Percentiles rank a stretch among this genome's conserved stretches.
These are phyloP conservation scores for Camellia japonica DNA, from an alignment of 148 eudicot species.

Conservation along the genomic window DNA sequence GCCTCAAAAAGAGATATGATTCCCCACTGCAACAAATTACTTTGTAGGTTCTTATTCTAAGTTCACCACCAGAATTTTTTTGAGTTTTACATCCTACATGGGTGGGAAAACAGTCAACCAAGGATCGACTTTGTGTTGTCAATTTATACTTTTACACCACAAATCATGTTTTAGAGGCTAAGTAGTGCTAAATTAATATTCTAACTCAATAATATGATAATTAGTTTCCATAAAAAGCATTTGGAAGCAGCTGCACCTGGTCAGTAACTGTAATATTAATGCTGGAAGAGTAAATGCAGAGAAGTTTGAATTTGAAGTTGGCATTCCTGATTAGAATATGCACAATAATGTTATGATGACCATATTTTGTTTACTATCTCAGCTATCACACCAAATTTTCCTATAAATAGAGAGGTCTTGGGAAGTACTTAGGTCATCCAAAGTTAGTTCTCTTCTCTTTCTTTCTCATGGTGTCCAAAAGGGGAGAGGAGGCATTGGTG, in stretches of 20 bases:
- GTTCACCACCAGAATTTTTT: background rate
- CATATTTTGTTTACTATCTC: no score
- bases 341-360: no score
- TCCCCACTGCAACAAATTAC: background rate
- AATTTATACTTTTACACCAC: background rate
- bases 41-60: conserved; percentile 11
- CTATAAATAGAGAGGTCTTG: conserved; percentile 4
- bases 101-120: background rate
- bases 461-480: background rate
- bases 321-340: no score
- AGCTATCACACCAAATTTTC: background rate
- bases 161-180: background rate
- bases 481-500: conserved; percentile 15
- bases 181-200: background rate
- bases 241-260: no score
- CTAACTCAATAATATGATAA: no score
- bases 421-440: conserved; percentile 7
- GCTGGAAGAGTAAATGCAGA: no score
- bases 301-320: no score
- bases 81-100: background rate
- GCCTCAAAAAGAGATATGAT: background rate
- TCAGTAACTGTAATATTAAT: no score
- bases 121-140: background rate
- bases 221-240: no score
- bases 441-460: background rate